Evolutionary conservation across 495 filamentous ascomycete genomes (phyloP).

Genomic region (Penicillium mononematosum): DNA sequence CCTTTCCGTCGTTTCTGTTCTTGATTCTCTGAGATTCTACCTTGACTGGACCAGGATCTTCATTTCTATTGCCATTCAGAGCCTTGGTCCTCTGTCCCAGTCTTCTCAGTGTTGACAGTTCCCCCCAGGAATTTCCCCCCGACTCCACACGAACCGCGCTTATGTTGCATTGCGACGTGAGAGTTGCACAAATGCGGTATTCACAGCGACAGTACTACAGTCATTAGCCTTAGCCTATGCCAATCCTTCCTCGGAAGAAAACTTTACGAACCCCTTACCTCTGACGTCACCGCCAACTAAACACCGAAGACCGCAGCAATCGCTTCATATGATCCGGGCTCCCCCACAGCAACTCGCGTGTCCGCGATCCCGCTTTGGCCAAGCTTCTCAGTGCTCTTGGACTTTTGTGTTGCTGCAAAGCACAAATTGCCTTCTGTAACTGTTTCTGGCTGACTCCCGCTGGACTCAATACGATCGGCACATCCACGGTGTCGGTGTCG

Average conservation of each 20-base stretch:
- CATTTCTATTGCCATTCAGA: neutral
- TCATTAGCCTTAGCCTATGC: slow-evolving; percentile 1
- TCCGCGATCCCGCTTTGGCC: slow-evolving; percentile 28
- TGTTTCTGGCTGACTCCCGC: slow-evolving; percentile 17
- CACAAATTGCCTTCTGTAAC: slow-evolving; percentile 17
- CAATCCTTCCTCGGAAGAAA: slow-evolving; percentile 16
- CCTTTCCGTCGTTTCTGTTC: neutral
- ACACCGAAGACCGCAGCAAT: slow-evolving; percentile 35
- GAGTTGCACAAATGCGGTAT: slow-evolving; percentile 26
- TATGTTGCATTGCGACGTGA: neutral
- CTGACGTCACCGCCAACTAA: slow-evolving; percentile 37
- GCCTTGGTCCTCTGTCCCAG: neutral
- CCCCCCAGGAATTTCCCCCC: slow-evolving; percentile 8
- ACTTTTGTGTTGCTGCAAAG: slow-evolving; percentile 21
- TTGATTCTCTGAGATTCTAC: neutral
- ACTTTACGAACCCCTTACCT: neutral
- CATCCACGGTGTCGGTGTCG: slow-evolving; percentile 33
- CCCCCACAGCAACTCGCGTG: slow-evolving; percentile 37
- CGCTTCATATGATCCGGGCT: slow-evolving; percentile 45
- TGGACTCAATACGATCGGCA: slow-evolving; percentile 35
- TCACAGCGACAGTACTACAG: slow-evolving; percentile 19
- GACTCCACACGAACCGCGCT: slow-evolving; percentile 19
- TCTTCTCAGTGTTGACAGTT: slow-evolving; percentile 1
- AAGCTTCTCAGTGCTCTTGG: slow-evolving; percentile 15
- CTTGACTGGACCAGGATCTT: slow-evolving; percentile 1